Conservation (phyloP, 179 eudicot species). For the Beta corolliflora region DNA sequence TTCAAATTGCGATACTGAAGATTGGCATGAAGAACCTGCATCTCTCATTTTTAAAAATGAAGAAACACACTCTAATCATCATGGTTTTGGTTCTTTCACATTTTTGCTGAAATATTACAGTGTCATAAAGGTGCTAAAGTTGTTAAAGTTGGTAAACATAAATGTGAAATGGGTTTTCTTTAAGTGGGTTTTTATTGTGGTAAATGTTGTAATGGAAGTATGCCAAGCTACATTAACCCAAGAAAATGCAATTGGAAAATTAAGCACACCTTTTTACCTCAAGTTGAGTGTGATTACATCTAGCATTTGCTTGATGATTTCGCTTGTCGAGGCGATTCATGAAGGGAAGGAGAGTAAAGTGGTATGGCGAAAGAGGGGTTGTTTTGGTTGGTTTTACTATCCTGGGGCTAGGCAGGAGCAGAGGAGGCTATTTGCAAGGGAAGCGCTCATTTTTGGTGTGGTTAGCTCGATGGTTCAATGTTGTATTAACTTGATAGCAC, state of each 20-base stretch:
- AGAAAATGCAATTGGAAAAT: not conserved
- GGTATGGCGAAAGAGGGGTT: constrained; percentile 16
- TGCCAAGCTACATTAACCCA: constrained; percentile 18
- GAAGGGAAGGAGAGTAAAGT: constrained; percentile 4
- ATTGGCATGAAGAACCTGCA: too few relatives aligned
- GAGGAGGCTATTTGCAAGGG: not conserved
- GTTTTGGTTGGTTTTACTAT: constrained; percentile 11
- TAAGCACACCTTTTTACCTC: not conserved
- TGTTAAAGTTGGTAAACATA: not conserved
- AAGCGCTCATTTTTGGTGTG: constrained; percentile 5
- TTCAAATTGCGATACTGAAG: too few relatives aligned
- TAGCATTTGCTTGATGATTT: constrained; percentile 6
- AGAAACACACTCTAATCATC: not conserved
- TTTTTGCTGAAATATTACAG: too few relatives aligned
- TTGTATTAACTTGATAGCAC: not conserved
- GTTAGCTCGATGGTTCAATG: constrained; percentile 15
- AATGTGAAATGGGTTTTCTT: not conserved
- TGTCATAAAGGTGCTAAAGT: not conserved
- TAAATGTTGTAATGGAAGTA: constrained; percentile 18
- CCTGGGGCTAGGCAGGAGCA: not conserved
- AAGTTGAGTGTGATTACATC: constrained; percentile 8
- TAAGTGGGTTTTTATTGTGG: not conserved
- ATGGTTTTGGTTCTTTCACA: not conserved
- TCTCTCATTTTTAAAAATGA: not conserved
- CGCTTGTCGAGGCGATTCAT: constrained; percentile 7